A percentile compares a stretch with the other conserved stretches of the same genome.
Conservation (phyloP, 345 rosid species). For the Salix udensis region DNA sequence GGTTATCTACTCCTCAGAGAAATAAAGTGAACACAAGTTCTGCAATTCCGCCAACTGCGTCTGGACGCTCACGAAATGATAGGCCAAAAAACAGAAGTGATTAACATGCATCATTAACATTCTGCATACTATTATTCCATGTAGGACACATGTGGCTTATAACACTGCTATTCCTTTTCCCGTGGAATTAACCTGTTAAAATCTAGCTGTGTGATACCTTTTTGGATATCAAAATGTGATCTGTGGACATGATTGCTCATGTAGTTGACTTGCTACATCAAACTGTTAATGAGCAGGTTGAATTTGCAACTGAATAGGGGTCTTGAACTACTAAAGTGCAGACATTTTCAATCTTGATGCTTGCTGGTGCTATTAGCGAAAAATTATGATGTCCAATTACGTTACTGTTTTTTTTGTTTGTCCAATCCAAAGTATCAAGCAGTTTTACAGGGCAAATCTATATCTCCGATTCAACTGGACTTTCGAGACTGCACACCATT, state of each 20-base stretch:
- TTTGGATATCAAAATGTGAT: not conserved
- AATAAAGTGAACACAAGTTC: conserved; percentile 8
- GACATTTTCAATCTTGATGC: not conserved
- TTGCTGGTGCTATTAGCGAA: not conserved
- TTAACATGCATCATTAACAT: not conserved
- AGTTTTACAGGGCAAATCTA: not conserved
- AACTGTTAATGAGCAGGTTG: not conserved
- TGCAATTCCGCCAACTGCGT: not conserved
- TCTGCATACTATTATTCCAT: not conserved
- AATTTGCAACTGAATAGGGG: not conserved
- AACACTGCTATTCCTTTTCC: not conserved
- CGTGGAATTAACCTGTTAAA: not conserved
- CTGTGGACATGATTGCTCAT: not conserved
- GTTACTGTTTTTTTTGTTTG: not conserved
- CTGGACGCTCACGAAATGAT: not conserved
- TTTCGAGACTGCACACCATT: not conserved
- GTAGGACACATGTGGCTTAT: not conserved
- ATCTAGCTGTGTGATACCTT: not conserved
- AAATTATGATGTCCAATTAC: not conserved
- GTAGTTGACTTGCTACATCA: not conserved
- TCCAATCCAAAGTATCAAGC: not conserved
- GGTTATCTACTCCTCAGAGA: conserved; percentile 33
- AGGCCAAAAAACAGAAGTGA: not conserved
- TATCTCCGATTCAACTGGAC: not conserved
- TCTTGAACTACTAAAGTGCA: not conserved